phyloP scores from a whole-genome alignment of 192 early-diverging fungal genomes.

The Backusella psychrophila region DNA sequence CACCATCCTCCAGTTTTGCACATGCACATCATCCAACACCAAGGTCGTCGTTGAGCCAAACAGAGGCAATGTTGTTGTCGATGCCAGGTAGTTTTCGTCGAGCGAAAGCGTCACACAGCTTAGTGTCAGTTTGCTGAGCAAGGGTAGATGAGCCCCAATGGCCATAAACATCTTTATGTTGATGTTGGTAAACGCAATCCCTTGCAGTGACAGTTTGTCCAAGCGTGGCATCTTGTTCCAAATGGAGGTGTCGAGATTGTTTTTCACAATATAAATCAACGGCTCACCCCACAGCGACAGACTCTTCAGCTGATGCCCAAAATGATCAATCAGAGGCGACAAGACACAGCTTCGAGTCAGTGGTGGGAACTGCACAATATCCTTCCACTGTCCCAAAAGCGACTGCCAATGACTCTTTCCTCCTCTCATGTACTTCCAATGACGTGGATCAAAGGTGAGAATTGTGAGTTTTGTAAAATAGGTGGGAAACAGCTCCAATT shows the following conservation, averaged over 20 bases:
- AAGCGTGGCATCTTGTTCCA: constrained; percentile 1
- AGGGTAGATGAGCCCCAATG: background rate
- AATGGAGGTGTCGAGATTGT: background rate
- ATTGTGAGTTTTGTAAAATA: background rate
- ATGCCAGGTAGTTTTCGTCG: background rate
- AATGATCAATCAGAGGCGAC: background rate
- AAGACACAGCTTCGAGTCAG: background rate
- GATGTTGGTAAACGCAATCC: background rate
- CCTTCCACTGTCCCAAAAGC: background rate
- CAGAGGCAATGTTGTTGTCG: background rate
- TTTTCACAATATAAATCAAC: background rate
- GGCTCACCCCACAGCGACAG: background rate
- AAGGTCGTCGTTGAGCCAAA: background rate
- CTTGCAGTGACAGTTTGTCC: background rate
- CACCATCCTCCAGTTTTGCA: constrained; percentile 5
- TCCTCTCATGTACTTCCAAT: constrained; percentile 7
- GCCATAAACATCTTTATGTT: constrained; percentile 10
- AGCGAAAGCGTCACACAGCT: background rate
- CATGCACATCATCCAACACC: background rate
- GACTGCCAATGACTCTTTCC: background rate
- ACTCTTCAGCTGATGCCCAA: background rate
- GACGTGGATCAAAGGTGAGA: constrained; percentile 3
- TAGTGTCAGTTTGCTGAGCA: background rate
- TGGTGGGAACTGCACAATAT: background rate
- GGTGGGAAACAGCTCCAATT: background rate